These are phyloP conservation scores for Berberis thunbergii DNA, from an alignment of 164 flowering plant species.

Conservation along the genomic window DNA sequence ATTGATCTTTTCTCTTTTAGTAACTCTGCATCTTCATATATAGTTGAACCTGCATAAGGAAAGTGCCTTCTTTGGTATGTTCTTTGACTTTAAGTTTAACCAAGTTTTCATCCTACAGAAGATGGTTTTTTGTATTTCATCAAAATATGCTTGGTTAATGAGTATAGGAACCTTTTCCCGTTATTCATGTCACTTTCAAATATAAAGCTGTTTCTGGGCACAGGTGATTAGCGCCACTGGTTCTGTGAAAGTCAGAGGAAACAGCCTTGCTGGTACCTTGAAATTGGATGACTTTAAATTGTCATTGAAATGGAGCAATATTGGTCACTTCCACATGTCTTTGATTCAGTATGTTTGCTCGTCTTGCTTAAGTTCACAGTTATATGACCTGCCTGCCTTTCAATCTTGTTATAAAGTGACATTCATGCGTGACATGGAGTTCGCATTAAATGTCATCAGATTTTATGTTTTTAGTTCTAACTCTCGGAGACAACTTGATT, in stretches of 20 bases:
- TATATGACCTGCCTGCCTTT: not conserved
- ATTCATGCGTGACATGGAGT: not conserved
- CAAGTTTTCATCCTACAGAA: not conserved
- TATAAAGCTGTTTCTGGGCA: not conserved
- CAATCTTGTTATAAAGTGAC: not conserved
- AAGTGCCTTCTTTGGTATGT: not conserved
- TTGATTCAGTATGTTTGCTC: slow-evolving; percentile 47
- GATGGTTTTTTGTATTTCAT: not conserved
- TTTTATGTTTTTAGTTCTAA: too few relatives aligned
- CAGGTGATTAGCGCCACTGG: slow-evolving; percentile 61
- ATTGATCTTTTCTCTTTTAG: too few relatives aligned
- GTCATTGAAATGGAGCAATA: slow-evolving; percentile 70
- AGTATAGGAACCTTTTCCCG: not conserved
- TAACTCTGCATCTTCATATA: too few relatives aligned
- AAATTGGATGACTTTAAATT: slow-evolving; percentile 53
- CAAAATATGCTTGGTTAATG: not conserved
- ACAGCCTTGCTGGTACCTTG: slow-evolving; percentile 54
- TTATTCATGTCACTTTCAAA: not conserved
- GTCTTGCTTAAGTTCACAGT: not conserved
- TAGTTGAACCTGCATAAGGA: not conserved
- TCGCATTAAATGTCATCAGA: too few relatives aligned
- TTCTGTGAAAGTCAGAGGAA: slow-evolving; percentile 37
- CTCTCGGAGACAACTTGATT: too few relatives aligned
- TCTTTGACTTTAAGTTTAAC: not conserved
- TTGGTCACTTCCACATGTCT: slow-evolving; percentile 63